Percentiles rank a stretch among this genome's conserved stretches.
Conservation (phyloP, 2,329 filamentous ascomycete genomes). For the Plenodomus lindquistii region DNA sequence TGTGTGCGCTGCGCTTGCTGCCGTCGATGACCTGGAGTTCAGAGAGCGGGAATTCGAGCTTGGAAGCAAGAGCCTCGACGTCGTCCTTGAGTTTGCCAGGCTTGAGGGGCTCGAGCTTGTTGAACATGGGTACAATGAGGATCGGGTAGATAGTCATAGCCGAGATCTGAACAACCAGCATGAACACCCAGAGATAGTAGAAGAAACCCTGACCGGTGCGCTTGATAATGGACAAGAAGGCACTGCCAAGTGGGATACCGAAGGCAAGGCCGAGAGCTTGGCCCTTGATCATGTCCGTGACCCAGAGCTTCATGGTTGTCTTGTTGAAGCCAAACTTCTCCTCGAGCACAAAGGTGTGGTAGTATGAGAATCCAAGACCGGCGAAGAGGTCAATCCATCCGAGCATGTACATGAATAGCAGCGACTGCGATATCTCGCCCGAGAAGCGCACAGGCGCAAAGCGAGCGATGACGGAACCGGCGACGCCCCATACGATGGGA, state of each 20-base stretch:
- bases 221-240: conserved; percentile 91
- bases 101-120: conserved; percentile 92
- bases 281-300: conserved; percentile 89
- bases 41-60: conserved; percentile 86
- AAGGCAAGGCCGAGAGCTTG: conserved; percentile 80
- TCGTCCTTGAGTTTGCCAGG: conserved; percentile 84
- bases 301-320: conserved; percentile 85
- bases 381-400: conserved; percentile 79
- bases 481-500: conserved; percentile 84
- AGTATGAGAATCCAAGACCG: conserved; percentile 80
- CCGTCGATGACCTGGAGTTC: conserved; percentile 95
- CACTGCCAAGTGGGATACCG: conserved; percentile 85
- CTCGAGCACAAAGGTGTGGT: conserved; percentile 94
- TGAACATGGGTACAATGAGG: conserved; percentile 92
- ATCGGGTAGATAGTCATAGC: conserved; percentile 97
- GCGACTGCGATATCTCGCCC: conserved; percentile 91
- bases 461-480: conserved; percentile 72
- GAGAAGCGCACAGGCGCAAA: conserved; percentile 79
- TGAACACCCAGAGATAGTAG: conserved; percentile 96
- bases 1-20: conserved; percentile 84
- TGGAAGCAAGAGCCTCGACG: conserved; percentile 81
- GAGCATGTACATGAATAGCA: conserved; percentile 89
- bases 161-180: conserved; percentile 85
- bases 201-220: conserved; percentile 94
- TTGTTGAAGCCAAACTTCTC: conserved; percentile 99